Percentiles rank a stretch among this genome's conserved stretches.
Evolutionary conservation across 768 basidiomycete species (phyloP).

Genomic region (Paxillus involutus): DNA sequence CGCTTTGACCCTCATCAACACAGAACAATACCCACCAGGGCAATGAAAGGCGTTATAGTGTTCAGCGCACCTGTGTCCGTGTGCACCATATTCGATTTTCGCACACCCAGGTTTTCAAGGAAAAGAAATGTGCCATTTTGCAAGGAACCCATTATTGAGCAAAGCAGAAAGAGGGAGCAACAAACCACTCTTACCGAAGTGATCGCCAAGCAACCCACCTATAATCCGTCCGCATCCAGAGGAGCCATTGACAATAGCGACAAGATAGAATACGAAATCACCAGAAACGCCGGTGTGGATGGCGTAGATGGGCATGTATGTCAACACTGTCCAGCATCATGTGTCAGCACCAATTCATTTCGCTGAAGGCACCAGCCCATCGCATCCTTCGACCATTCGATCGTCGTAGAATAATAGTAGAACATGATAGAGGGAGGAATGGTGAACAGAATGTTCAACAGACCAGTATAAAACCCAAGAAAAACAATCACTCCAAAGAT

Average conservation of each 20-base stretch:
- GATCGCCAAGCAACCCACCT: conserved; percentile 55
- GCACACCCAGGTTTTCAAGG: no score
- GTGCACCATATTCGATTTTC: neutral
- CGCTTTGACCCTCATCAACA: no score
- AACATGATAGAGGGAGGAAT: neutral
- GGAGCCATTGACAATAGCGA: conserved; percentile 67
- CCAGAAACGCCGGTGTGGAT: conserved; percentile 44
- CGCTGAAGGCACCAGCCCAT: no score
- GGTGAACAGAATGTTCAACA: conserved; percentile 10
- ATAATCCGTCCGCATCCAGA: conserved; percentile 61
- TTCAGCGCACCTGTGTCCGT: no score
- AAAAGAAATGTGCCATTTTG: no score
- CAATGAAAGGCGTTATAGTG: conserved; percentile 63
- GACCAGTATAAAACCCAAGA: conserved; percentile 70
- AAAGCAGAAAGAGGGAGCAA: neutral
- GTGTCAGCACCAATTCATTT: conserved; percentile 1
- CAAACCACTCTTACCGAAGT: conserved; percentile 38
- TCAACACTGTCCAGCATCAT: conserved; percentile 44
- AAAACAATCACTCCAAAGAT: conserved; percentile 54
- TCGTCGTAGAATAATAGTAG: neutral
- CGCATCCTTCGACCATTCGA: neutral
- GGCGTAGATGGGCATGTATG: conserved; percentile 64
- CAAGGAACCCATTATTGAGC: neutral
- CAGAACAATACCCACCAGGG: conserved; percentile 48
- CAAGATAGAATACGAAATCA: conserved; percentile 60